Base-by-base conservation (phyloP, 1,139 yeast species). In the Candida tunisiensis region DNA sequence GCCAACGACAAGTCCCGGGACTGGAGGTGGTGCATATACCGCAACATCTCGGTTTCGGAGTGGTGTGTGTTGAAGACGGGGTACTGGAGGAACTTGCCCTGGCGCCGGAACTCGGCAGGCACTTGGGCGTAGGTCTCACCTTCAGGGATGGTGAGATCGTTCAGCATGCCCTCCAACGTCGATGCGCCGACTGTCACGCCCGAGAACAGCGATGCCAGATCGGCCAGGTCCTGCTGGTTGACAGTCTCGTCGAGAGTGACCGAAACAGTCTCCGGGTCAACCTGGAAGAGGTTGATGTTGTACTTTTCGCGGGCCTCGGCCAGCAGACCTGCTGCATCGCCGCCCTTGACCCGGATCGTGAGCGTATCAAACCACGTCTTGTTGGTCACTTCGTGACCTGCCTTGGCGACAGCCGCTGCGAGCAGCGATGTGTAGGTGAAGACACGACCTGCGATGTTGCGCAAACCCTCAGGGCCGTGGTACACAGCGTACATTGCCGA, bases 401-500 rank as follows among this genome's bases (percentile, higher is more conserved):
- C 24, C 11, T 33, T 28, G 1, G 48, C 34, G 24, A 82, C 65
- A 27, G 63, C 58, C 6, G 61, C 46, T 8, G 93, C 93, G 35
- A 85, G 62, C 19, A 78, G 47, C 3, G 75, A 59, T 11, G 96
- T 79, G 45, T 69, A 61, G 1, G 85, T 82, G 51, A 74, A 68
- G 15, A 83, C 74, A 47, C 93, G 69, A 31, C 58, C 53, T 11
- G 96, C 92, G 40, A 88, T 88, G 34, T 69, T 61, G 46, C 62
- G 66, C 42, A 88, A 63, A n/a, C 95, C 95, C 41, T 74, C 64
- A 18, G 93, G 91, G 22, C 98, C 98, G 47, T 88, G 98, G 57
- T 83, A 88, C 22, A 88, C 93, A 7, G 91, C 95, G 50, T 85
- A 88, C 69, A 78, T 82, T 22, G 96, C 88, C 15, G 95, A 70